Base-by-base conservation (phyloP, 108 stramenopile species). In the Seminavis robusta region DNA sequence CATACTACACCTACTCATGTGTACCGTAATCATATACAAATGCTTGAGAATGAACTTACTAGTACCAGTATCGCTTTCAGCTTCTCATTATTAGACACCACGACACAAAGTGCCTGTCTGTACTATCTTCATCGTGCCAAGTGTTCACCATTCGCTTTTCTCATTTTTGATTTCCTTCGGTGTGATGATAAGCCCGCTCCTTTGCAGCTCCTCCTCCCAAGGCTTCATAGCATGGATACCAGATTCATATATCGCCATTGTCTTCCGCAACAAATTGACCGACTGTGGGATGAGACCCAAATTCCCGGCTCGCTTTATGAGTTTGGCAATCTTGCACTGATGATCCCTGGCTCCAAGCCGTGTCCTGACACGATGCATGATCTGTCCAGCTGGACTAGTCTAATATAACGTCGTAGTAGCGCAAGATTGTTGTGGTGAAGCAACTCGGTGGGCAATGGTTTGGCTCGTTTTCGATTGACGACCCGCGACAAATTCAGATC, bases 401-500 rank as follows among this genome's bases (percentile, higher is more conserved):
- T 85, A 26, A 80, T 61, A 72, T 83, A 93, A 17, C 84, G 63
- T 31, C 81, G 38, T 45, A 93, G 44, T 26, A 89, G 53, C 0
- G 70, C 43, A 13, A 92, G 56, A 40, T 92, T 92, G 66, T 92
- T 92, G 54, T 92, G 90, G 65, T 92, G 90, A 28, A 92, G 46
- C 5, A 83, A 27, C 17, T 74, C 47, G 16, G 47, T 57, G 4
- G 90, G 90, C 2, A 92, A 60, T 1, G 51, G 62, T 49, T 88
- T 88, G 66, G 84, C 90, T 26, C 66, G 51, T 9, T 61, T 63
- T 15, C 86, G 81, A 65, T 86, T 88, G 40, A 88, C 86, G 38
- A 83, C 62, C 0, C 81, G 66, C 11, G 84, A 59, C 24, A 82
- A 82, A 56, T 73, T 86, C 19, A 92, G 63, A 54, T 92, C 90